Conservation (phyloP, 2,329 filamentous ascomycete genomes). For the Tolypocladium inflatum region DNA sequence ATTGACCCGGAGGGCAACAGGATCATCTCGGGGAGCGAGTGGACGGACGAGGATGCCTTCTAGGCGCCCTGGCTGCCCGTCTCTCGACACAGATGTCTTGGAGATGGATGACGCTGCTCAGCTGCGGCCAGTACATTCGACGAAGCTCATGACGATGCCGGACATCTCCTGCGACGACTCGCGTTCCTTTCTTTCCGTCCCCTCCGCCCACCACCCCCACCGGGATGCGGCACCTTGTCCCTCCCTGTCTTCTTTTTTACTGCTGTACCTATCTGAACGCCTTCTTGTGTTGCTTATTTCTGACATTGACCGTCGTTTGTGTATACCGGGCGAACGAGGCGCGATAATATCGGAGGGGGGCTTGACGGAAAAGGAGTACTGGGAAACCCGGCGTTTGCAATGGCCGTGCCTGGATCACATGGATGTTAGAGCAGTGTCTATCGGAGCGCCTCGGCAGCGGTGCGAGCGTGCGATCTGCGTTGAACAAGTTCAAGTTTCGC, state of each 20-base stretch:
- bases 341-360: neutral
- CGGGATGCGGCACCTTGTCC: neutral
- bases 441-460: neutral
- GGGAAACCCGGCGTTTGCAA: neutral
- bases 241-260: neutral
- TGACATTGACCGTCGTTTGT: neutral
- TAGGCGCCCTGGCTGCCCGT: slow-evolving; percentile 16
- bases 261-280: neutral
- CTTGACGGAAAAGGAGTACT: neutral
- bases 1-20: slow-evolving; percentile 51
- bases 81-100: too few species aligned
- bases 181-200: neutral
- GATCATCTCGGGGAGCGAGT: slow-evolving; percentile 55
- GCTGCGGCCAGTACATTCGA: neutral
- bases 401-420: neutral
- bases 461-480: neutral
- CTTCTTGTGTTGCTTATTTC: neutral
- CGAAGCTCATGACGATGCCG: slow-evolving; percentile 4
- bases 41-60: slow-evolving; percentile 56
- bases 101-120: neutral
- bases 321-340: neutral
- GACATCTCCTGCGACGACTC: slow-evolving; percentile 5
- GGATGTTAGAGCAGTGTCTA: neutral
- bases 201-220: neutral
- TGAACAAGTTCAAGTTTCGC: neutral